phyloP scores from a whole-genome alignment of 139 green algal genomes.

The Chlamydomonas asymmetrica region DNA sequence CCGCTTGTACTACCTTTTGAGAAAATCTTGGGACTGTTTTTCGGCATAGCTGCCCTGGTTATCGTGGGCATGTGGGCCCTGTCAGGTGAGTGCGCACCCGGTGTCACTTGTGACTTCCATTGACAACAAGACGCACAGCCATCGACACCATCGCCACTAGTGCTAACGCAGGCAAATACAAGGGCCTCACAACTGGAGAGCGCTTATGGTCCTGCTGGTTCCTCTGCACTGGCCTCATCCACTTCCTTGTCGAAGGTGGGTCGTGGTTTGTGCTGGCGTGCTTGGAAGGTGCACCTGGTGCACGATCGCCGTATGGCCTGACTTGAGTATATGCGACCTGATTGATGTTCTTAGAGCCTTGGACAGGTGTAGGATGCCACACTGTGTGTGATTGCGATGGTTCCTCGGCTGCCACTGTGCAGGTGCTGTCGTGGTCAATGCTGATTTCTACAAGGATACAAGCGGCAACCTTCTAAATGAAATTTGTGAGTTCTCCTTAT shows the following conservation, averaged over 20 bases:
- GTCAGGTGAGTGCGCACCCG: constrained; percentile 39
- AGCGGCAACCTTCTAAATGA: constrained; percentile 73
- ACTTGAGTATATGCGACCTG: too few species aligned
- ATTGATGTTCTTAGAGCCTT: not conserved
- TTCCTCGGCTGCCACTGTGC: constrained; percentile 31
- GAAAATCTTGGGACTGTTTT: constrained; percentile 76
- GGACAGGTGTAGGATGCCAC: not conserved
- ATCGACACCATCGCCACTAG: not conserved
- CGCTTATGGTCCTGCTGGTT: constrained; percentile 67
- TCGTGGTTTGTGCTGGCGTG: not conserved
- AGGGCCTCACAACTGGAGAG: constrained; percentile 50
- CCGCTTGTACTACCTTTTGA: constrained; percentile 55
- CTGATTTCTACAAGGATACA: constrained; percentile 72
- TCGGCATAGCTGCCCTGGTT: constrained; percentile 42
- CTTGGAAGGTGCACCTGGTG: too few species aligned
- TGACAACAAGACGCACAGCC: not conserved
- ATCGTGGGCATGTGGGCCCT: constrained; percentile 42
- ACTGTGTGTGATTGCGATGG: constrained; percentile 1
- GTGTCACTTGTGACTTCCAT: not conserved
- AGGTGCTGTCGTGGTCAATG: constrained; percentile 62
- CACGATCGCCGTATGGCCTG: too few species aligned
- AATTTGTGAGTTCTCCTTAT: constrained; percentile 57
- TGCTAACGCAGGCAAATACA: constrained; percentile 30
- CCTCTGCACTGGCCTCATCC: constrained; percentile 72
- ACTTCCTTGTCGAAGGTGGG: constrained; percentile 82